A percentile compares a stretch with the other conserved stretches of the same genome.
phyloP scores from a whole-genome alignment of 192 early-diverging fungal species.

The Geosiphon pyriformis region DNA sequence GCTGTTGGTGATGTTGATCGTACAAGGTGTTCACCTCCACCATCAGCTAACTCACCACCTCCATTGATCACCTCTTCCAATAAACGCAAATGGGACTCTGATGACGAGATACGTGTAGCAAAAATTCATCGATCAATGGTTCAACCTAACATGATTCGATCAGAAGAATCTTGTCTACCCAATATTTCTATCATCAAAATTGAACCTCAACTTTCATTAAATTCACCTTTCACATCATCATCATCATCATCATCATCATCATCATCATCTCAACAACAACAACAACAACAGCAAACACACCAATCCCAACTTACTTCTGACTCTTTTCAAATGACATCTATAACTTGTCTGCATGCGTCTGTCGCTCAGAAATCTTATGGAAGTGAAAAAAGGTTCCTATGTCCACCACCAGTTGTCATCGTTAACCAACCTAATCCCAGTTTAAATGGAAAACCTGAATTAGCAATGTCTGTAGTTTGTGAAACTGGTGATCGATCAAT shows the following conservation, averaged over 20 bases:
- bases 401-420: constrained; percentile 69
- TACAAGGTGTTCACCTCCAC: constrained; percentile 2
- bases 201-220: constrained; percentile 18
- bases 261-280: constrained; percentile 1
- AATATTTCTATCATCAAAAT: constrained; percentile 6
- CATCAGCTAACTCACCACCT: background rate
- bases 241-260: constrained; percentile 5
- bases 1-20: constrained; percentile 21
- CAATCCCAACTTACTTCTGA: constrained; percentile 23
- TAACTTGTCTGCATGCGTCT: constrained; percentile 73
- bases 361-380: constrained; percentile 96
- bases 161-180: constrained; percentile 22
- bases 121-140: constrained; percentile 45
- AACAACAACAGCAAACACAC: background rate
- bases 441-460: constrained; percentile 48
- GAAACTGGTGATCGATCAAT: constrained; percentile 42
- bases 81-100: constrained; percentile 20
- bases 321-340: constrained; percentile 55
- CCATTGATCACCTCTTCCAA: constrained; percentile 2
- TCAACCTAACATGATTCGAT: constrained; percentile 29
- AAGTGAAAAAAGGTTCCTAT: constrained; percentile 80
- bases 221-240: background rate
- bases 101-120: constrained; percentile 34
- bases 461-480: constrained; percentile 58
- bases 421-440: constrained; percentile 40